These are phyloP conservation scores for Chlorella sp. DNA, from an alignment of 139 green algal species.

Conservation along the genomic window DNA sequence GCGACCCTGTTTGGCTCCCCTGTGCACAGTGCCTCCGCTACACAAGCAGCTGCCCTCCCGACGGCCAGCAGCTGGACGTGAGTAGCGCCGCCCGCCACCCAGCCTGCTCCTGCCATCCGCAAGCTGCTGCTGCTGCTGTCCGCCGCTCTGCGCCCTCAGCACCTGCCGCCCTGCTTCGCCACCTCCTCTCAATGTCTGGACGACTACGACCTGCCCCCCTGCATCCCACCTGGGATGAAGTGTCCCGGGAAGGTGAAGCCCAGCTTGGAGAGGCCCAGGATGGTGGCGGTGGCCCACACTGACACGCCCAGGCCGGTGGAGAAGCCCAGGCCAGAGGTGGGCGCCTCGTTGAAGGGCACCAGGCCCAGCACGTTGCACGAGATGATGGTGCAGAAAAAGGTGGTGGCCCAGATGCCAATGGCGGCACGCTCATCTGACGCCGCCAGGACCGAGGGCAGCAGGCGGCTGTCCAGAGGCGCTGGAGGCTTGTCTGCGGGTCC, in stretches of 20 bases:
- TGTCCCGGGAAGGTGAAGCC: constrained; percentile 41
- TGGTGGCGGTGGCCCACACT: constrained; percentile 40
- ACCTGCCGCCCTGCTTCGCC: too few species aligned
- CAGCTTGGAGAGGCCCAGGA: constrained; percentile 40
- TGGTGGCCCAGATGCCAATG: constrained; percentile 37
- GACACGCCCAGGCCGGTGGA: constrained; percentile 39
- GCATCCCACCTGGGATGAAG: constrained; percentile 41
- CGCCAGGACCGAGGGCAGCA: constrained; percentile 30
- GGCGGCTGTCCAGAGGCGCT: constrained; percentile 26
- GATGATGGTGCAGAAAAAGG: constrained; percentile 42
- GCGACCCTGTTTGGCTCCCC: too few species aligned
- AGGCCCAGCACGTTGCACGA: constrained; percentile 42
- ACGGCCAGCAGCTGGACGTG: too few species aligned
- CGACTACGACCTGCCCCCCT: background rate
- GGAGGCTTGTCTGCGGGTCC: constrained; percentile 35
- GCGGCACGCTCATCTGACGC: constrained; percentile 21
- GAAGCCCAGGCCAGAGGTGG: constrained; percentile 42
- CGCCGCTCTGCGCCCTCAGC: too few species aligned
- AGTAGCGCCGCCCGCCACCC: too few species aligned
- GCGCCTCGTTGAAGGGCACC: constrained; percentile 41
- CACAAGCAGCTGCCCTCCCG: too few species aligned
- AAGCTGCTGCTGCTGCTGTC: too few species aligned
- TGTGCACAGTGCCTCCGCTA: too few species aligned
- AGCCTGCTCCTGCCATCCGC: too few species aligned
- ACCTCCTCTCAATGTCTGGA: too few species aligned